Conservation (phyloP, 1,284 basidiomycete species). For the Ustilago cynodontis region DNA sequence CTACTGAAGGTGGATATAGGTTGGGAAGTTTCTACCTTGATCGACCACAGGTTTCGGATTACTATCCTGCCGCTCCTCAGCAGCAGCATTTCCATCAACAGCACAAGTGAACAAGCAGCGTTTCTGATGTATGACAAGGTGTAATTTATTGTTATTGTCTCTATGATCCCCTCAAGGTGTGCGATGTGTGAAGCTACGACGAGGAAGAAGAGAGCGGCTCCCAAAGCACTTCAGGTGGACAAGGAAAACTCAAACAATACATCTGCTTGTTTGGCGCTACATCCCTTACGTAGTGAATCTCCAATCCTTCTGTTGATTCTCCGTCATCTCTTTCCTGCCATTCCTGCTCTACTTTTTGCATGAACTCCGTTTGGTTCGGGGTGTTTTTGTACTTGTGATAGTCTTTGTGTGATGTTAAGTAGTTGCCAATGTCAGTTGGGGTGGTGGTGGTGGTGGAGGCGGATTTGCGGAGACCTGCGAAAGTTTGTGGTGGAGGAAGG, state of each 20-base stretch:
- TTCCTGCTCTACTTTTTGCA: conserved; percentile 1
- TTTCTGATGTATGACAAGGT: neutral
- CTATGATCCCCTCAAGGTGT: neutral
- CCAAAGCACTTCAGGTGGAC: conserved; percentile 74
- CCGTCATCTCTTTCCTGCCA: conserved; percentile 15
- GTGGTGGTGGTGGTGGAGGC: neutral
- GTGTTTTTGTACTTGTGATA: conserved; percentile 12
- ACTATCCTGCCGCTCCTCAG: conserved; percentile 10
- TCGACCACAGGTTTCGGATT: conserved; percentile 17
- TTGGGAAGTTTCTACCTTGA: conserved; percentile 31
- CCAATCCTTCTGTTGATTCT: conserved; percentile 47
- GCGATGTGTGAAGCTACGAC: neutral
- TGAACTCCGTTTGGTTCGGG: neutral
- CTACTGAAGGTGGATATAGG: conserved; percentile 33
- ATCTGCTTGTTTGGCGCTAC: conserved; percentile 98
- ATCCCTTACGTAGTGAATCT: conserved; percentile 84
- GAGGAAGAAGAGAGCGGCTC: neutral
- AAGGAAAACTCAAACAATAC: conserved; percentile 94
- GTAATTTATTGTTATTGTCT: neutral
- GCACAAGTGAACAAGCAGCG: neutral
- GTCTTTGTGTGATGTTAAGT: conserved; percentile 30
- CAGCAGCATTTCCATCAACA: conserved; percentile 7
- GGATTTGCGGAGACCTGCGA: conserved; percentile 30
- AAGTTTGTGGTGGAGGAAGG: conserved; percentile 34
- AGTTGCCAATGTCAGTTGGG: conserved; percentile 9